A percentile compares a stretch with the other conserved stretches of the same genome.
phyloP scores from a whole-genome alignment of 129 eudicot genomes.

The Flaveria trinervia region DNA sequence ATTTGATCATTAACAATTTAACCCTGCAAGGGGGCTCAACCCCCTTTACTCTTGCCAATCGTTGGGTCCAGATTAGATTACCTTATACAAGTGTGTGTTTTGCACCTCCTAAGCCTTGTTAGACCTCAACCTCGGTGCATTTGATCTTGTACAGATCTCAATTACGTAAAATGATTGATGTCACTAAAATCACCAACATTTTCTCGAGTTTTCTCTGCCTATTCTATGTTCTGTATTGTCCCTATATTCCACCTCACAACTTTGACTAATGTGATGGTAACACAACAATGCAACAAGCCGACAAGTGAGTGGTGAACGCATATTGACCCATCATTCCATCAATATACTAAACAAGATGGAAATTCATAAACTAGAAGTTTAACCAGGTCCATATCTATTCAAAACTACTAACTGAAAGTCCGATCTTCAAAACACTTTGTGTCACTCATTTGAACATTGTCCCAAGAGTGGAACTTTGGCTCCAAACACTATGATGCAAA shows the following conservation, averaged over 20 bases:
- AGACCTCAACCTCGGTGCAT: neutral
- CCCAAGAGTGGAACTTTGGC: slow-evolving; percentile 6
- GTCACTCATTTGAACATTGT: neutral
- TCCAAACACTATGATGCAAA: slow-evolving; percentile 7
- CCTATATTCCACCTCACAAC: neutral
- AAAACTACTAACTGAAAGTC: no score
- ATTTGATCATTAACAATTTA: neutral
- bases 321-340: neutral
- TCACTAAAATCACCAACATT: neutral
- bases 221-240: neutral
- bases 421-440: neutral
- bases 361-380: no score
- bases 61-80: neutral
- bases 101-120: neutral
- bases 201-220: neutral
- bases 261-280: neutral
- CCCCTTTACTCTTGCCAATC: neutral
- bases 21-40: neutral
- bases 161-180: neutral
- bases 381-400: no score
- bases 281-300: slow-evolving; percentile 3
- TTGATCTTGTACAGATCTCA: neutral
- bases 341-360: neutral
- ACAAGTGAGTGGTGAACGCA: neutral
- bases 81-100: neutral